Evolutionary conservation across 495 filamentous ascomycete species (phyloP).

Genomic region (Annulohypoxylon bovei): DNA sequence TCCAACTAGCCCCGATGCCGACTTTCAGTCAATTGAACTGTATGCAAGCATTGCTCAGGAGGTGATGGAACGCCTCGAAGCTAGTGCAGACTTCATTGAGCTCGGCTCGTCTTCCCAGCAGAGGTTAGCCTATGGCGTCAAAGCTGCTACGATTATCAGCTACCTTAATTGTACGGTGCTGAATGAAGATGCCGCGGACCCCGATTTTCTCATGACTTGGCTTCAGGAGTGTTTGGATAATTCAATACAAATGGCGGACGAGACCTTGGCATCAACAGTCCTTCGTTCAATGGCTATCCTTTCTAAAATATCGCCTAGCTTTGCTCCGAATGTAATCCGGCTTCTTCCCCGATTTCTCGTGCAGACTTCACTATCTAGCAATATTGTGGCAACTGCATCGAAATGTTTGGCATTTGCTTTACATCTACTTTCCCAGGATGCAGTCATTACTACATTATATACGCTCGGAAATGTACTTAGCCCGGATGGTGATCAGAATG

Average conservation of each 20-base stretch:
- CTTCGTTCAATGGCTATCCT: constrained; percentile 85
- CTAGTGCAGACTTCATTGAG: constrained; percentile 86
- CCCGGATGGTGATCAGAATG: constrained; percentile 63
- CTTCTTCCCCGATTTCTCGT: constrained; percentile 85
- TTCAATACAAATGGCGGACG: constrained; percentile 80
- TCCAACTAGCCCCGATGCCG: constrained; percentile 53
- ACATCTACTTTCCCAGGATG: constrained; percentile 84
- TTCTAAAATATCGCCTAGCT: constrained; percentile 73
- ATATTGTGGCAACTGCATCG: constrained; percentile 77
- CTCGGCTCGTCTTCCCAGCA: constrained; percentile 89
- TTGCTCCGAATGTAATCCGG: constrained; percentile 80
- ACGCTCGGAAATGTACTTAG: constrained; percentile 92
- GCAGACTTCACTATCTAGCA: constrained; percentile 72
- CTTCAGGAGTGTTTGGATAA: constrained; percentile 81
- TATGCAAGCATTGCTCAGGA: constrained; percentile 79
- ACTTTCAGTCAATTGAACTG: constrained; percentile 70
- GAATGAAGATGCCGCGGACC: constrained; percentile 80
- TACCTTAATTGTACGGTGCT: constrained; percentile 85
- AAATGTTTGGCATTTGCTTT: constrained; percentile 82
- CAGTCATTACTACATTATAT: constrained; percentile 92
- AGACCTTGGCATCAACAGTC: constrained; percentile 75
- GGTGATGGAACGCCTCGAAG: constrained; percentile 86
- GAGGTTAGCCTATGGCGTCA: constrained; percentile 83
- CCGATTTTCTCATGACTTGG: constrained; percentile 85
- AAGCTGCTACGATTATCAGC: constrained; percentile 79